phyloP scores from a whole-genome alignment of 176 grass and related monocot genomes.

The Urochloa ruziziensis region DNA sequence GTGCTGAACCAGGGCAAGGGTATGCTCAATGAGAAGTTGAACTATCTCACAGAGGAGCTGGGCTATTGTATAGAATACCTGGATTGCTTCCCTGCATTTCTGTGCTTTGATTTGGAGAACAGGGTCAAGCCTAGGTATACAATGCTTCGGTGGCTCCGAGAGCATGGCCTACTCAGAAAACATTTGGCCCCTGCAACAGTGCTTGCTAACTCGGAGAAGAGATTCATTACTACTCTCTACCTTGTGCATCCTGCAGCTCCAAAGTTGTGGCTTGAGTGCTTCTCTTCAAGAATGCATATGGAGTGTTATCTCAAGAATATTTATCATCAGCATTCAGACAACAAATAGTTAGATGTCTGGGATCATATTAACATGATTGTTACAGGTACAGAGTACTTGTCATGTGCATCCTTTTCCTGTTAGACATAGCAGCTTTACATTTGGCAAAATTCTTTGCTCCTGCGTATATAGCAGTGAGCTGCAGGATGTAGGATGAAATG shows the following conservation, averaged over 20 bases:
- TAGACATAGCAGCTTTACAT: constrained; percentile 20
- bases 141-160: constrained; percentile 80
- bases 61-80: constrained; percentile 76
- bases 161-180: constrained; percentile 57
- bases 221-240: constrained; percentile 69
- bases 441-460: constrained; percentile 34
- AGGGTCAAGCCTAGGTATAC: constrained; percentile 75
- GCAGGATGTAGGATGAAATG: constrained; percentile 31
- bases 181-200: constrained; percentile 60
- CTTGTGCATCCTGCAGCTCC: constrained; percentile 73
- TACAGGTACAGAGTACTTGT: constrained; percentile 29
- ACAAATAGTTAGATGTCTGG: constrained; percentile 19
- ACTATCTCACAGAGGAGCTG: constrained; percentile 66
- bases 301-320: constrained; percentile 59
- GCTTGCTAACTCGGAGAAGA: constrained; percentile 78
- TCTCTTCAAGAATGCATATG: constrained; percentile 56
- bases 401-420: constrained; percentile 17
- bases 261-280: constrained; percentile 89
- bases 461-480: constrained; percentile 21
- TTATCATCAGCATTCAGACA: constrained; percentile 32
- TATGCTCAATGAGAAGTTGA: constrained; percentile 59
- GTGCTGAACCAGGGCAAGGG: constrained; percentile 81
- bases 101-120: constrained; percentile 90
- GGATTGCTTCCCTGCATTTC: constrained; percentile 62
- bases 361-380: constrained; percentile 34